phyloP scores from a whole-genome alignment of 139 green algal species.

The Chlamydomonas sp. region DNA sequence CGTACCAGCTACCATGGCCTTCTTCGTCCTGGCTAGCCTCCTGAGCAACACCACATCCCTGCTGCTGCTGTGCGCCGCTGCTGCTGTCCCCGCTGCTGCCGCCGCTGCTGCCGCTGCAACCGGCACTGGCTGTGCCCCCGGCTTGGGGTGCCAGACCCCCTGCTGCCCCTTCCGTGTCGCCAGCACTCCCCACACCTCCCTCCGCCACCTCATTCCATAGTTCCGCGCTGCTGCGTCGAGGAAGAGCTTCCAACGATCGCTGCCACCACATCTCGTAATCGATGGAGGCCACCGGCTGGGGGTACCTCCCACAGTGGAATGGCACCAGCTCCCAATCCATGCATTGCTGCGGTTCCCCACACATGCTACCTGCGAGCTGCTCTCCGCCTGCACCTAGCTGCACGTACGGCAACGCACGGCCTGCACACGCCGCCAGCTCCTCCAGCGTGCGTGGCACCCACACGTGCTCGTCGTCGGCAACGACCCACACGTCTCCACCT shows the following conservation, averaged over 20 bases:
- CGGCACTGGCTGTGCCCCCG: no score
- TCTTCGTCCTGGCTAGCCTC: background rate
- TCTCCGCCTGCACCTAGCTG: background rate
- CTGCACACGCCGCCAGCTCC: background rate
- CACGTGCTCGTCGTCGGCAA: background rate
- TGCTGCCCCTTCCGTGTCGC: no score
- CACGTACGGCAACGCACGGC: background rate
- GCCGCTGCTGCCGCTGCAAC: background rate
- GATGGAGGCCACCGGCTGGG: constrained; percentile 12
- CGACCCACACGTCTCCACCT: background rate
- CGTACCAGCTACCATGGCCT: background rate
- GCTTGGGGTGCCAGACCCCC: no score
- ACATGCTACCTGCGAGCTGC: no score
- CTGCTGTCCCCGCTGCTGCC: background rate
- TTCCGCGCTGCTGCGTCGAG: no score
- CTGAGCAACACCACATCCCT: background rate
- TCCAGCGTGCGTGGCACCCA: constrained; percentile 1
- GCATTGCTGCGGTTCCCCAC: no score
- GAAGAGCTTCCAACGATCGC: no score
- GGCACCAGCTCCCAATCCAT: background rate
- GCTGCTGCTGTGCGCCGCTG: background rate
- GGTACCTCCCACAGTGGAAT: constrained; percentile 22
- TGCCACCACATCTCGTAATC: background rate
- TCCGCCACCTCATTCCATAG: no score
- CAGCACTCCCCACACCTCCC: no score